These are phyloP conservation scores for Chrysopogon serrulatus DNA, from an alignment of 176 grass and related monocot genomes.

Conservation along the genomic window DNA sequence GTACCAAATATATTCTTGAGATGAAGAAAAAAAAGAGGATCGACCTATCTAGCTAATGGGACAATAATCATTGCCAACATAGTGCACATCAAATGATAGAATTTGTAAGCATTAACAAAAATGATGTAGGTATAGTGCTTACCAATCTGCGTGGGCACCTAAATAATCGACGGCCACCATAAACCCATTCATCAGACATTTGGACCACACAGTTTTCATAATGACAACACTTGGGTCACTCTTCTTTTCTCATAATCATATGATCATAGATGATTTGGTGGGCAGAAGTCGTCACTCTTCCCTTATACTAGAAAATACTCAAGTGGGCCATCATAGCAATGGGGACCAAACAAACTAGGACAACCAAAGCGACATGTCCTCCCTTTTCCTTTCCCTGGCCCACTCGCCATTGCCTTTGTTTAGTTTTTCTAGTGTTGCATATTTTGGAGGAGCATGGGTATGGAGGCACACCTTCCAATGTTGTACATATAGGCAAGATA, in stretches of 20 bases:
- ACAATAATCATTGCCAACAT: no score
- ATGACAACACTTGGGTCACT: neutral
- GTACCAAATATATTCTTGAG: no score
- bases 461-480: neutral
- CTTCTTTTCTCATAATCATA: neutral
- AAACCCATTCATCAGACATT: neutral
- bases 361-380: neutral
- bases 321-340: neutral
- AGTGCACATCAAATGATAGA: neutral
- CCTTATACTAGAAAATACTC: neutral
- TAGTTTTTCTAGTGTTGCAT: neutral
- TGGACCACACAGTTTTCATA: neutral
- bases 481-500: neutral
- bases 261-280: neutral
- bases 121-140: neutral
- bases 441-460: neutral
- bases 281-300: neutral
- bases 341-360: neutral
- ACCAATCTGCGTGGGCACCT: neutral
- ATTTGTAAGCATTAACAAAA: neutral
- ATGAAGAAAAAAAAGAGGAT: no score
- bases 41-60: no score
- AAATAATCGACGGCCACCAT: neutral
- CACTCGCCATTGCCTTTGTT: neutral
- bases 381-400: neutral